phyloP scores from a whole-genome alignment of 164 flowering plant genomes.

The Liriodendron chinense region DNA sequence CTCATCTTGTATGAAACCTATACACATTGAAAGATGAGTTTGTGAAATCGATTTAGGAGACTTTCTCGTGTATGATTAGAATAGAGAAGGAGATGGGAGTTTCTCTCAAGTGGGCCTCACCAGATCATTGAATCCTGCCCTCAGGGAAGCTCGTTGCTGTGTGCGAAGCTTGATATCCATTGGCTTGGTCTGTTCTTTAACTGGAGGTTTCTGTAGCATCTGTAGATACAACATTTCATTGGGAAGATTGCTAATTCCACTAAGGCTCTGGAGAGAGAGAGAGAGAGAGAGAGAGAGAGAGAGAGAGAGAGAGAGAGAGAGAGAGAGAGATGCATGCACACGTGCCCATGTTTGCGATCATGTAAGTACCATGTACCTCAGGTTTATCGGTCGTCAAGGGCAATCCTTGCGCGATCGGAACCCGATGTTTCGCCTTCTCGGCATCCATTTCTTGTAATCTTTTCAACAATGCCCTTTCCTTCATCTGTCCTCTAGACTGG shows the following conservation, averaged over 20 bases:
- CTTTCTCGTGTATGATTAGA: too few species aligned
- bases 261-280: too few species aligned
- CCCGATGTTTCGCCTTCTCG: slow-evolving; percentile 11
- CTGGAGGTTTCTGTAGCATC: slow-evolving; percentile 36
- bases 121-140: slow-evolving; percentile 63
- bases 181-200: slow-evolving; percentile 60
- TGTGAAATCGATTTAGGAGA: not conserved
- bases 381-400: slow-evolving; percentile 23
- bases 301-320: too few species aligned
- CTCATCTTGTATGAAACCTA: slow-evolving; percentile 60
- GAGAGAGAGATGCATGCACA: too few species aligned
- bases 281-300: too few species aligned
- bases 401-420: slow-evolving; percentile 10
- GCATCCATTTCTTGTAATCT: slow-evolving; percentile 6
- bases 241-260: too few species aligned
- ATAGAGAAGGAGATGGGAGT: not conserved
- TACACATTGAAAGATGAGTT: not conserved
- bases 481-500: slow-evolving; percentile 29
- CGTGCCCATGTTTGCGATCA: too few species aligned
- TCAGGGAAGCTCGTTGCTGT: slow-evolving; percentile 55
- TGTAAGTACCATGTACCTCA: slow-evolving; percentile 17
- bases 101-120: slow-evolving; percentile 23
- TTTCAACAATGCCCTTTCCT: slow-evolving; percentile 11
- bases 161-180: slow-evolving; percentile 62
- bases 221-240: slow-evolving; percentile 7